Base-by-base conservation (phyloP, 192 early-diverging fungal genomes). In the Spizellomyces sp. region DNA sequence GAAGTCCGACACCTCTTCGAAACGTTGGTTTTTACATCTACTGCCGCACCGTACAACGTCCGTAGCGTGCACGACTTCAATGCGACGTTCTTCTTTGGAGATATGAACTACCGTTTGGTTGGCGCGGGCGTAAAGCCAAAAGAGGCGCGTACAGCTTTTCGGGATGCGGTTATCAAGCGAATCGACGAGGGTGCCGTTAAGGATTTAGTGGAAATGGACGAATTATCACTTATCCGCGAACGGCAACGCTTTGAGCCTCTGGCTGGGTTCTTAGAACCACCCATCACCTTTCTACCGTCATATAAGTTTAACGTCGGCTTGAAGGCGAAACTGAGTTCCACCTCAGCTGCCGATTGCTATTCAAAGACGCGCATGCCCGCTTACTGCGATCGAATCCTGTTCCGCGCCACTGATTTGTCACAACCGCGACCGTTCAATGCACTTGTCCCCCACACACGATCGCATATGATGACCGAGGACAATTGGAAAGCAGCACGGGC, bases 351-450 rank as follows among this genome's bases (percentile, higher is more conserved):
- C 5, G 10, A 14, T 12, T 45, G 42, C 8, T 78, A 62, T 61
- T 36, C 75, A 10, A 36, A 9, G 2, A 80, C 52, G 15, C 69
- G 79, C 12, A 15, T 77, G 9, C 79, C 79, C n/a, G 75, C 79
- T 12, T 80, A 75, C 66, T 78, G 75, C 43, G 79, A 80, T 61
- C 62, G 79, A 12, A 77, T 80, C 45, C 45, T 80, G 62, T 74
- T 66, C 67, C 71, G 67, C 19, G 71, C 45, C 47, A 36, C 27
- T 27, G 66, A 75, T 63, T 17, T 36, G 19, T 45, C 63, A 2
- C 46, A n/a, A 14, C 43, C 36, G 47, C 27, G 27, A 36, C 27
- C 27, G 27, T 36, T 36, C 27, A 36, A 36, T 36, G 27, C 27
- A 36, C 27, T 36, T 36, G 27, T 36, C 27, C 0, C 63, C 59